Conservation (phyloP, 1,139 yeast genomes). For the Suhomyces yuchorum region DNA sequence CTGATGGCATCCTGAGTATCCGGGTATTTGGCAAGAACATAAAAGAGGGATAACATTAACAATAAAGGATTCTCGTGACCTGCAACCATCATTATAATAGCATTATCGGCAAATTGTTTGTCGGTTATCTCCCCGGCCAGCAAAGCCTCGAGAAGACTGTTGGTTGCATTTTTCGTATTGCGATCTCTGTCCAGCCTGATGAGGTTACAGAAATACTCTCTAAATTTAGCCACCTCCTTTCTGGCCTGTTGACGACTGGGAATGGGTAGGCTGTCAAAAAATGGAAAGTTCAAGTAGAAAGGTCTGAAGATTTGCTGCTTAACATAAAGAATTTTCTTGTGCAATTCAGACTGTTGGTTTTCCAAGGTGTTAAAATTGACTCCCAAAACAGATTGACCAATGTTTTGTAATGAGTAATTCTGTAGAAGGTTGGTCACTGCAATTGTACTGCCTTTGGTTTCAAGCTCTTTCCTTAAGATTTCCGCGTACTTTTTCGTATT, state of each 20-base stretch:
- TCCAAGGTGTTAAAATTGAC: constrained; percentile 41
- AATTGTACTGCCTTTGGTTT: constrained; percentile 18
- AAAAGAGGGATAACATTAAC: constrained; percentile 50
- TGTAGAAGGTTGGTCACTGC: constrained; percentile 47
- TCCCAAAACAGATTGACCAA: constrained; percentile 54
- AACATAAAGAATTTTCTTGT: constrained; percentile 42
- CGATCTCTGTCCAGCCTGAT: constrained; percentile 24
- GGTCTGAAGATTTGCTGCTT: constrained; percentile 61
- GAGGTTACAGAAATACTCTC: constrained; percentile 33
- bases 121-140: constrained; percentile 38
- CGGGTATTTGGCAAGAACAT: constrained; percentile 45
- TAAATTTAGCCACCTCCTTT: constrained; percentile 44
- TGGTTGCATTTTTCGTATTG: constrained; percentile 27
- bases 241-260: constrained; percentile 51
- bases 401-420: constrained; percentile 50
- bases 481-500: constrained; percentile 35
- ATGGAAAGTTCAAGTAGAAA: constrained; percentile 55
- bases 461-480: constrained; percentile 15
- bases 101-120: constrained; percentile 56
- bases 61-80: constrained; percentile 69
- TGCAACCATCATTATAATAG: constrained; percentile 59
- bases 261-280: constrained; percentile 52
- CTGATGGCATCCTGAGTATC: constrained; percentile 40
- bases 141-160: constrained; percentile 40
- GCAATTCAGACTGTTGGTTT: constrained; percentile 33